These are phyloP conservation scores for Cyclotella choctawhatcheeana DNA, from an alignment of 108 stramenopile genomes.

Conservation along the genomic window DNA sequence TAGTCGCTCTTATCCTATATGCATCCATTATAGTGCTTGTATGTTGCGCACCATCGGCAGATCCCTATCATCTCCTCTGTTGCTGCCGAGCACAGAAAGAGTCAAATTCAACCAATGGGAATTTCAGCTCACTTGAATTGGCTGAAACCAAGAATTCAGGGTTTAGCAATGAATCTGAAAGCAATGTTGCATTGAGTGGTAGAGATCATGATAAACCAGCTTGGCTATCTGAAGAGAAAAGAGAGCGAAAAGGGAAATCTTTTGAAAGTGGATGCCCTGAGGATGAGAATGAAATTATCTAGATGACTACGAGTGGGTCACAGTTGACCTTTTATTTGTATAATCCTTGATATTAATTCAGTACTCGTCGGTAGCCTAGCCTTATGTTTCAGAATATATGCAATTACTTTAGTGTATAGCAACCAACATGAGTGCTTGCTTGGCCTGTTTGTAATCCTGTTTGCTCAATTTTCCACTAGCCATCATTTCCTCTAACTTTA, in stretches of 20 bases:
- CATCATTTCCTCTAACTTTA: slow-evolving; percentile 39
- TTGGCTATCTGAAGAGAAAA: slow-evolving; percentile 40
- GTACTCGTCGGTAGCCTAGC: too few relatives aligned
- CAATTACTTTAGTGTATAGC: slow-evolving; percentile 9
- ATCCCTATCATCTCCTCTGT: slow-evolving; percentile 28
- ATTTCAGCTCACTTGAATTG: slow-evolving; percentile 7
- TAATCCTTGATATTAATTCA: too few relatives aligned
- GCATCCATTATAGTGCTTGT: slow-evolving; percentile 21
- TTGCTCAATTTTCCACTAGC: slow-evolving; percentile 22
- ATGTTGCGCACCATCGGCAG: slow-evolving; percentile 28
- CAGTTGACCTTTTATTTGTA: too few relatives aligned
- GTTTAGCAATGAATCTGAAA: not conserved
- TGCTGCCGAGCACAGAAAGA: slow-evolving; percentile 11
- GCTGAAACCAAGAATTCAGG: not conserved
- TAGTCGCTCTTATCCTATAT: slow-evolving; percentile 27
- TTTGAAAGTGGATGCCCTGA: too few relatives aligned
- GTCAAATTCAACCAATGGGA: not conserved
- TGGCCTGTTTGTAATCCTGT: slow-evolving; percentile 27
- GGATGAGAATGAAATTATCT: slow-evolving; percentile 45
- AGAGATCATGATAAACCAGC: slow-evolving; percentile 12
- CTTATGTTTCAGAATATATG: too few relatives aligned
- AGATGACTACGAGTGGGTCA: too few relatives aligned
- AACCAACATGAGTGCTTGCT: slow-evolving; percentile 20
- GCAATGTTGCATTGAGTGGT: slow-evolving; percentile 14
- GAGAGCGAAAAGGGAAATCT: slow-evolving; percentile 30